phyloP scores from a whole-genome alignment of 495 filamentous ascomycete species.

The Achaetomiella virescens region DNA sequence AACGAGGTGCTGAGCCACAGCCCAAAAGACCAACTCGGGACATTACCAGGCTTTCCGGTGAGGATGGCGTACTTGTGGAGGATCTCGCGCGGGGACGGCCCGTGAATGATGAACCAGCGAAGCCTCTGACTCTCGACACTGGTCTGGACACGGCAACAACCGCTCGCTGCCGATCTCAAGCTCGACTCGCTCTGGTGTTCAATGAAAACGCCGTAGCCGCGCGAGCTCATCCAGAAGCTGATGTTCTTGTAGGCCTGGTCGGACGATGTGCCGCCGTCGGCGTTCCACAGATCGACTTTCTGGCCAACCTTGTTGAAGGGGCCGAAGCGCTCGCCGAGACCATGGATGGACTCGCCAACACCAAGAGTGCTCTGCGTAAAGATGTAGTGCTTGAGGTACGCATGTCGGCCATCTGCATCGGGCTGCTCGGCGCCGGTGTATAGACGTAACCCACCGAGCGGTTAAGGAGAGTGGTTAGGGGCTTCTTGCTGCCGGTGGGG shows the following conservation, averaged over 20 bases:
- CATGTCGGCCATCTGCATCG: constrained; percentile 49
- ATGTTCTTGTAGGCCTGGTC: constrained; percentile 73
- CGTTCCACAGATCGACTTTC: constrained; percentile 61
- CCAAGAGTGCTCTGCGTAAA: constrained; percentile 56
- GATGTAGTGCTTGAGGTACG: constrained; percentile 52
- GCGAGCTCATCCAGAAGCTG: constrained; percentile 61
- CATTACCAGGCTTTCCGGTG: constrained; percentile 52
- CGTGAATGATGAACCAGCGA: constrained; percentile 60
- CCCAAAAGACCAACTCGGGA: constrained; percentile 65
- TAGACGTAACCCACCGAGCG: constrained; percentile 56
- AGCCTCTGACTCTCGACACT: constrained; percentile 56
- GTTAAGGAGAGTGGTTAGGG: constrained; percentile 53
- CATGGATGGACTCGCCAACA: constrained; percentile 63
- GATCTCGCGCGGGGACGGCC: constrained; percentile 60
- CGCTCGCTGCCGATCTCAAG: constrained; percentile 65
- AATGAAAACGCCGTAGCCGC: constrained; percentile 67
- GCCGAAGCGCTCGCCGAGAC: constrained; percentile 65
- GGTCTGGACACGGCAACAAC: constrained; percentile 56
- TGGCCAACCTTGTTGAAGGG: constrained; percentile 66
- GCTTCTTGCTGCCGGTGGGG: constrained; percentile 38
- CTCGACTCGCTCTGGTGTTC: constrained; percentile 54
- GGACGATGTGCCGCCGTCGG: constrained; percentile 63
- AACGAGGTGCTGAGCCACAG: constrained; percentile 67
- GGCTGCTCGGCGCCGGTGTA: constrained; percentile 43
- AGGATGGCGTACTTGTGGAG: constrained; percentile 55